These are phyloP conservation scores for Rosa multiflora DNA, from an alignment of 306 rosid species.

Conservation along the genomic window DNA sequence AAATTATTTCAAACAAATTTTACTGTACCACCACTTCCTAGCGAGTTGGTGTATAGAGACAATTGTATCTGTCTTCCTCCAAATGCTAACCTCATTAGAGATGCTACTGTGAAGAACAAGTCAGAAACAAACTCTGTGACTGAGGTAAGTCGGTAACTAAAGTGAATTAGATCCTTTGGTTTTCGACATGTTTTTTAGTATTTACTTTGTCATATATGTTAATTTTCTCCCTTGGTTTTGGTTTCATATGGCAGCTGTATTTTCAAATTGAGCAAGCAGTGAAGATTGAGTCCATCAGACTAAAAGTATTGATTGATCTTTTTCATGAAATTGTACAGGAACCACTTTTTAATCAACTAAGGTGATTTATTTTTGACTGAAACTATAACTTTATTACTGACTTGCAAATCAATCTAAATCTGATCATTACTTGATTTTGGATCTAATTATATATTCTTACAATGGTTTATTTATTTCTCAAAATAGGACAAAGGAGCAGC, in stretches of 20 bases:
- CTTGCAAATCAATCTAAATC: neutral
- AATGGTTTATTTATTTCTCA: slow-evolving; percentile 23
- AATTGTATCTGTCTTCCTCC: slow-evolving; percentile 67
- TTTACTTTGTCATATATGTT: slow-evolving; percentile 6
- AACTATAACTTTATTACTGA: neutral
- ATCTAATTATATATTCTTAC: slow-evolving; percentile 6
- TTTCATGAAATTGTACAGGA: slow-evolving; percentile 80
- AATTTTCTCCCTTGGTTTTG: slow-evolving; percentile 18
- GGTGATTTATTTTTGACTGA: slow-evolving; percentile 50
- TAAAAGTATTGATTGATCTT: slow-evolving; percentile 75
- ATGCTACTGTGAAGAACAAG: slow-evolving; percentile 70
- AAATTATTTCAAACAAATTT: slow-evolving; percentile 62
- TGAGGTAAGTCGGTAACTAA: slow-evolving; percentile 55
- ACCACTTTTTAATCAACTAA: slow-evolving; percentile 86
- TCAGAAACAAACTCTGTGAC: slow-evolving; percentile 79
- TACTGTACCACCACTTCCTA: slow-evolving; percentile 61
- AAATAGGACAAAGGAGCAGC: slow-evolving; percentile 96
- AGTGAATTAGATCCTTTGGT: neutral
- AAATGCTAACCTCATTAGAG: slow-evolving; percentile 70
- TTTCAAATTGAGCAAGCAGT: slow-evolving; percentile 78
- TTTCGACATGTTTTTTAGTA: slow-evolving; percentile 10
- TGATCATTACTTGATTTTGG: slow-evolving; percentile 2
- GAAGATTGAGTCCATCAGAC: slow-evolving; percentile 57
- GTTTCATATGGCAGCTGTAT: slow-evolving; percentile 69
- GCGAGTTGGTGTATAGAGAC: slow-evolving; percentile 64